Conservation (phyloP, 2,329 filamentous ascomycete genomes). For the Coniella vitis region DNA sequence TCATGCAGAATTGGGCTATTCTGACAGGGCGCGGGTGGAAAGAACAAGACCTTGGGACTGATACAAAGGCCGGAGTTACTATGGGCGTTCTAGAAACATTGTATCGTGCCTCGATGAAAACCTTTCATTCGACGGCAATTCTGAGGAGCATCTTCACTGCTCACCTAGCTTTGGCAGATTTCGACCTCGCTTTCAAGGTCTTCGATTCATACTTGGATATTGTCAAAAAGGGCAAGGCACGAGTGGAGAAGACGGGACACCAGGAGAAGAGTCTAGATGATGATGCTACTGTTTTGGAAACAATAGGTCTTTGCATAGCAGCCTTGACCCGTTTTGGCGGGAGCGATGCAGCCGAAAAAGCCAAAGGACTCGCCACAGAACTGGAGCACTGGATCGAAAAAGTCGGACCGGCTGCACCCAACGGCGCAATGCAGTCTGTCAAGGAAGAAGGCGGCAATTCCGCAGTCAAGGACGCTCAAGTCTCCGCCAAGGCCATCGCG, state of each 20-base stretch:
- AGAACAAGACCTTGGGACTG: slow-evolving; percentile 73
- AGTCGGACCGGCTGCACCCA: slow-evolving; percentile 31
- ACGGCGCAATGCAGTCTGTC: slow-evolving; percentile 16
- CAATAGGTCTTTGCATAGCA: slow-evolving; percentile 71
- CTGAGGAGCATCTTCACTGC: slow-evolving; percentile 81
- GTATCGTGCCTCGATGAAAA: slow-evolving; percentile 85
- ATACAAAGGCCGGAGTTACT: slow-evolving; percentile 68
- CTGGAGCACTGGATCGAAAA: slow-evolving; percentile 72
- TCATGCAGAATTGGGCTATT: slow-evolving; percentile 79
- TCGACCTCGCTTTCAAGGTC: slow-evolving; percentile 83
- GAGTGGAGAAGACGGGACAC: slow-evolving; percentile 72
- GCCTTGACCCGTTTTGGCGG: slow-evolving; percentile 79
- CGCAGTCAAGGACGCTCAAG: slow-evolving; percentile 23
- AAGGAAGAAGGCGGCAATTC: slow-evolving; percentile 17
- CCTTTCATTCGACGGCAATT: slow-evolving; percentile 89
- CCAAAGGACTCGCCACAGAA: slow-evolving; percentile 60
- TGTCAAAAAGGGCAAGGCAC: slow-evolving; percentile 74
- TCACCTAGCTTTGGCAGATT: slow-evolving; percentile 82
- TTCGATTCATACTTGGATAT: slow-evolving; percentile 91
- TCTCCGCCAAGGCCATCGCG: slow-evolving; percentile 58
- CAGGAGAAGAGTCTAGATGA: slow-evolving; percentile 67
- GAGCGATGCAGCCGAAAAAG: slow-evolving; percentile 68
- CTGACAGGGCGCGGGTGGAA: slow-evolving; percentile 75
- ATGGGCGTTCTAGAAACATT: slow-evolving; percentile 77
- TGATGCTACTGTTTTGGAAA: slow-evolving; percentile 69